phyloP scores from a whole-genome alignment of 1,284 basidiomycete species.

The Omphalotus olearius region DNA sequence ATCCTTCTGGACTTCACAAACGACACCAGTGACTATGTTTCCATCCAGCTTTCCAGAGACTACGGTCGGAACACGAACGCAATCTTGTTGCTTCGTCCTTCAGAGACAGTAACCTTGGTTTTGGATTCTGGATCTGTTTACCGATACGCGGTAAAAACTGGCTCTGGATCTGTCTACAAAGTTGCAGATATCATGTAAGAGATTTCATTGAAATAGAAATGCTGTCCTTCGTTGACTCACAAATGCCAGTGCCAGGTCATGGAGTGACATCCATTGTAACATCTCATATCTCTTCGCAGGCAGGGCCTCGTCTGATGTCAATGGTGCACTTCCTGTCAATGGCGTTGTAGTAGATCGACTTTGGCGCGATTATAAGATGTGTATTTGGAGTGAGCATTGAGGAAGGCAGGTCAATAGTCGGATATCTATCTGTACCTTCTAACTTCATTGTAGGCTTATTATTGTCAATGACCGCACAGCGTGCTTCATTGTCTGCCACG shows the following conservation, averaged over 20 bases:
- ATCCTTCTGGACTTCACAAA: constrained; percentile 66
- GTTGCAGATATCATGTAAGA: constrained; percentile 68
- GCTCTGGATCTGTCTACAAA: constrained; percentile 40
- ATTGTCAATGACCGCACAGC: not conserved
- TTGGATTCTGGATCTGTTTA: constrained; percentile 65
- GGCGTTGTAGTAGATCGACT: constrained; percentile 62
- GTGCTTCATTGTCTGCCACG: not conserved
- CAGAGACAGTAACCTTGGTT: constrained; percentile 60
- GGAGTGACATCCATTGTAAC: constrained; percentile 59
- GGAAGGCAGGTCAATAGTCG: not conserved
- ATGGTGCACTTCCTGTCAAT: constrained; percentile 32
- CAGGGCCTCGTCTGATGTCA: constrained; percentile 26
- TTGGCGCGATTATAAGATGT: constrained; percentile 63
- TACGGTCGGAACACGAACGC: constrained; percentile 54
- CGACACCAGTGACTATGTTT: constrained; percentile 60
- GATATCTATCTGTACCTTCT: not conserved
- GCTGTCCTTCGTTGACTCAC: not conserved
- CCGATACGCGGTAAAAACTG: constrained; percentile 63
- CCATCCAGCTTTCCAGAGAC: constrained; percentile 60
- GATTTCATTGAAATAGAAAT: not conserved
- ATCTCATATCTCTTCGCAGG: constrained; percentile 57
- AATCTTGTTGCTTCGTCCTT: constrained; percentile 55
- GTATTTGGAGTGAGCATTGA: constrained; percentile 20
- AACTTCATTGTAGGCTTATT: not conserved
- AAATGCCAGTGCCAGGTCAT: constrained; percentile 50